Percentiles rank a stretch among this genome's conserved stretches.
Evolutionary conservation across 306 rosid genomes (phyloP).

Genomic region (Vigna reflexopilosa): DNA sequence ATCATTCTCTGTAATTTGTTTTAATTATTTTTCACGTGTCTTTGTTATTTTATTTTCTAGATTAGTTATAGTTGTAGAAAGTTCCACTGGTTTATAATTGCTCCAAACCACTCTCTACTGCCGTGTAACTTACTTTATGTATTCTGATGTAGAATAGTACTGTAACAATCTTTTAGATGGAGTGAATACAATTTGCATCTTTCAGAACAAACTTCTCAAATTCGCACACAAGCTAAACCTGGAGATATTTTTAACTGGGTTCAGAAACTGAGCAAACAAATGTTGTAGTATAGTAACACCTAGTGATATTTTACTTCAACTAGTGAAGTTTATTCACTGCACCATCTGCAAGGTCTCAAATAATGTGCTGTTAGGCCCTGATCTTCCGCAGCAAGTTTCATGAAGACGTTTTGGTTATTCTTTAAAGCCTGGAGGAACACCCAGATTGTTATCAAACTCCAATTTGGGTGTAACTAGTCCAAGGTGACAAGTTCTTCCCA

Average conservation of each 20-base stretch:
- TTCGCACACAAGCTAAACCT: too few relatives aligned
- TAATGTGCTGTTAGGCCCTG: background rate
- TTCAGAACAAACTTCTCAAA: too few relatives aligned
- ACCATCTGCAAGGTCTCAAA: background rate
- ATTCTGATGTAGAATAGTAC: too few relatives aligned
- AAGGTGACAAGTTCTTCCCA: constrained; percentile 43
- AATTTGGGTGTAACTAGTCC: background rate
- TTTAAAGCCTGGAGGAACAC: constrained; percentile 48
- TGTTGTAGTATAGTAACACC: background rate
- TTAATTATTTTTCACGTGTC: too few relatives aligned
- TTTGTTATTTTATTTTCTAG: too few relatives aligned
- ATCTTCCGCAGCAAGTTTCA: constrained; percentile 3
- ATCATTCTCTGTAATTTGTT: too few relatives aligned
- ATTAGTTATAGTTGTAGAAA: too few relatives aligned
- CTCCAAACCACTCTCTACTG: too few relatives aligned
- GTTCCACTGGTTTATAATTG: too few relatives aligned
- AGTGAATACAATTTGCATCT: too few relatives aligned
- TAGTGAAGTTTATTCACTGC: background rate
- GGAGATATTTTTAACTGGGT: background rate
- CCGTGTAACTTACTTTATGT: too few relatives aligned
- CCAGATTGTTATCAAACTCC: constrained; percentile 1
- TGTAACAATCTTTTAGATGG: too few relatives aligned
- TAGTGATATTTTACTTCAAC: constrained; percentile 13
- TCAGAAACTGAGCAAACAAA: constrained; percentile 20
- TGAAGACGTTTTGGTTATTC: background rate